Conservation (phyloP, 306 rosid species). For the Vigna hirtella region DNA sequence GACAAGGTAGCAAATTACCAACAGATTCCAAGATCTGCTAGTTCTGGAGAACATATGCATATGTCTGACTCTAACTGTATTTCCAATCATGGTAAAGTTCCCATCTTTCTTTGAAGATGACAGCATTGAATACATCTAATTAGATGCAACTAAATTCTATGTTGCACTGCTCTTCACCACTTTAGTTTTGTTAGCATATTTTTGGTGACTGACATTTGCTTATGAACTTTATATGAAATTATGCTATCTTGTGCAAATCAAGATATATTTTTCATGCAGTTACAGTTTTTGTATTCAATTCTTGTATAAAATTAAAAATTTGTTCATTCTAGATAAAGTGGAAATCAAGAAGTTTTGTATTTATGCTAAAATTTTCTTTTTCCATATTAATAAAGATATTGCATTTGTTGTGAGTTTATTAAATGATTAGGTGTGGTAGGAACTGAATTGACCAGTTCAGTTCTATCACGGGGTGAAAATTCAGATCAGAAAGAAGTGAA, state of each 20-base stretch:
- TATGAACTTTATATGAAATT: background rate
- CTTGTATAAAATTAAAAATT: slow-evolving; percentile 7
- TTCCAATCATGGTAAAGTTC: slow-evolving; percentile 51
- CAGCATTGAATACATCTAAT: slow-evolving; percentile 4
- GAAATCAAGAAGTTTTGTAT: slow-evolving; percentile 6
- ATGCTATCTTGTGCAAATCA: slow-evolving; percentile 18
- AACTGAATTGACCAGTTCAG: slow-evolving; percentile 42
- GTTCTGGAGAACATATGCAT: slow-evolving; percentile 39
- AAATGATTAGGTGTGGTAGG: slow-evolving; percentile 43
- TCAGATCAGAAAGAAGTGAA: slow-evolving; percentile 49
- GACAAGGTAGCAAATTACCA: slow-evolving; percentile 49
- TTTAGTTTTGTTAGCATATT: slow-evolving; percentile 17
- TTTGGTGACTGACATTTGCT: slow-evolving; percentile 9
- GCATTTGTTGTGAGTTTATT: slow-evolving; percentile 37
- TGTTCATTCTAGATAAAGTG: slow-evolving; percentile 23
- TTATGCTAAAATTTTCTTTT: slow-evolving; percentile 15
- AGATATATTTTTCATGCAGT: background rate
- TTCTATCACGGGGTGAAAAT: slow-evolving; percentile 37
- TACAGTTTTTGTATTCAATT: slow-evolving; percentile 3
- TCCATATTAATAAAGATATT: slow-evolving; percentile 31
- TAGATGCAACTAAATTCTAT: background rate
- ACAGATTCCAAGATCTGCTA: slow-evolving; percentile 41
- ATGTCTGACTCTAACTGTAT: slow-evolving; percentile 21
- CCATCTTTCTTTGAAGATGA: slow-evolving; percentile 34
- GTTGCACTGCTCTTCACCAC: background rate